A percentile compares a stretch with the other conserved stretches of the same genome.
Conservation (phyloP, 2,329 filamentous ascomycete species). For the Fusarium annulatum region DNA sequence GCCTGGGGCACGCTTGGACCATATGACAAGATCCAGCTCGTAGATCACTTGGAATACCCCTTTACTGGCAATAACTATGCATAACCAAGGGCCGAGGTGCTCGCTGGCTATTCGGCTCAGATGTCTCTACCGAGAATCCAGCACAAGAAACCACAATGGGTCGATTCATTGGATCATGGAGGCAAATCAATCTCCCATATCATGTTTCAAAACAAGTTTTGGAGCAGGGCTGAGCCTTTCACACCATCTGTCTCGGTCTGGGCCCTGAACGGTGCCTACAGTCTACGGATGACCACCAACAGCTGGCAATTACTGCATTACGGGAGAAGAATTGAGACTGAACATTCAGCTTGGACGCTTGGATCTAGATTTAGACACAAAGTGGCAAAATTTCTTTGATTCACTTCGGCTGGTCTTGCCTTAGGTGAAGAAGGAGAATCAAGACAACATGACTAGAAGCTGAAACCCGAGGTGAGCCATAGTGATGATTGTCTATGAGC, state of each 20-base stretch:
- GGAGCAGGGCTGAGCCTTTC: background rate
- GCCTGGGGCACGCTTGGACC: background rate
- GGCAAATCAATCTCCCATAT: background rate
- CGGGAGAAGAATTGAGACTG: background rate
- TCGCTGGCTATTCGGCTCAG: background rate
- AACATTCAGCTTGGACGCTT: background rate
- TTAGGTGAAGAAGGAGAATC: background rate
- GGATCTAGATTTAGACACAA: accelerated
- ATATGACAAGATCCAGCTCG: background rate
- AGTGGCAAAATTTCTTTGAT: background rate
- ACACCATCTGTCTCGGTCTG: conserved; percentile 5
- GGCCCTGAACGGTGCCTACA: background rate
- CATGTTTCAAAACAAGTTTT: background rate
- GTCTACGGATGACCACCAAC: background rate
- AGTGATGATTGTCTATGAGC: background rate
- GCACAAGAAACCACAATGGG: background rate
- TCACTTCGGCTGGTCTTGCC: background rate
- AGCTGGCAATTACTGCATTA: background rate
- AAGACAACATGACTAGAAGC: background rate
- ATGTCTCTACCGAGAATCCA: background rate
- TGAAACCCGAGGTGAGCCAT: background rate
- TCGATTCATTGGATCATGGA: background rate
- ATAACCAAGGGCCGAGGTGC: background rate
- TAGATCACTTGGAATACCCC: background rate
- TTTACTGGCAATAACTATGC: background rate